phyloP scores from a whole-genome alignment of 1,284 basidiomycete species.

The Meripilus lineatus region DNA sequence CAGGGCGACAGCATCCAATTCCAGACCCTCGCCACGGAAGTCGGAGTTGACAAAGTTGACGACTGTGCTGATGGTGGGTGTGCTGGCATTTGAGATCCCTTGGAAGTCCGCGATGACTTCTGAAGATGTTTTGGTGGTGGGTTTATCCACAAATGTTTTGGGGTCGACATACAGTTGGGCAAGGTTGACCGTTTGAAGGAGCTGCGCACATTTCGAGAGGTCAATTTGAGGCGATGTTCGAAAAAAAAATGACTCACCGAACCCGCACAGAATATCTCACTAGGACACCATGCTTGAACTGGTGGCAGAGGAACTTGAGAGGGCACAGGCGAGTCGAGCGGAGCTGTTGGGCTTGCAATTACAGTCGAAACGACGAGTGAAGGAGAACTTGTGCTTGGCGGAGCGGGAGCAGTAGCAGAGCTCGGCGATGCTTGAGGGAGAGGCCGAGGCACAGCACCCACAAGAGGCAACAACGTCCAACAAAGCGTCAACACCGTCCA shows the following conservation, averaged over 20 bases:
- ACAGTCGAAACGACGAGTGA: slow-evolving; percentile 48
- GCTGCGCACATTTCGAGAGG: slow-evolving; percentile 31
- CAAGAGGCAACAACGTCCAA: neutral
- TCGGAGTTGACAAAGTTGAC: slow-evolving; percentile 71
- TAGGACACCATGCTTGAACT: slow-evolving; percentile 73
- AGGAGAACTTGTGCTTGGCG: slow-evolving; percentile 16
- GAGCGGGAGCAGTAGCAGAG: neutral
- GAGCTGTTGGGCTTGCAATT: slow-evolving; percentile 57
- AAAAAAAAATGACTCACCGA: slow-evolving; percentile 49
- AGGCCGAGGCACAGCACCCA: neutral
- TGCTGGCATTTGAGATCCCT: slow-evolving; percentile 39
- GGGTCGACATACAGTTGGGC: slow-evolving; percentile 74
- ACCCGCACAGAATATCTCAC: slow-evolving; percentile 81
- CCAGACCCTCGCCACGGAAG: slow-evolving; percentile 82
- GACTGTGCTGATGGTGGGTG: slow-evolving; percentile 52
- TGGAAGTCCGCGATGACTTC: slow-evolving; percentile 70
- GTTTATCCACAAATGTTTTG: slow-evolving; percentile 92
- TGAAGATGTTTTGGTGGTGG: slow-evolving; percentile 62
- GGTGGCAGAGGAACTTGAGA: slow-evolving; percentile 70
- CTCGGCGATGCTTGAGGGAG: neutral
- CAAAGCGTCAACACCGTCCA: neutral
- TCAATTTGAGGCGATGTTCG: neutral
- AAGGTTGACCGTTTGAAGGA: slow-evolving; percentile 84
- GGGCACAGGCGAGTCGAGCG: slow-evolving; percentile 51
- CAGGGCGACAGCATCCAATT: slow-evolving; percentile 64